Base-by-base conservation (phyloP, 2,329 filamentous ascomycete species). In the Esteya vermicola region DNA sequence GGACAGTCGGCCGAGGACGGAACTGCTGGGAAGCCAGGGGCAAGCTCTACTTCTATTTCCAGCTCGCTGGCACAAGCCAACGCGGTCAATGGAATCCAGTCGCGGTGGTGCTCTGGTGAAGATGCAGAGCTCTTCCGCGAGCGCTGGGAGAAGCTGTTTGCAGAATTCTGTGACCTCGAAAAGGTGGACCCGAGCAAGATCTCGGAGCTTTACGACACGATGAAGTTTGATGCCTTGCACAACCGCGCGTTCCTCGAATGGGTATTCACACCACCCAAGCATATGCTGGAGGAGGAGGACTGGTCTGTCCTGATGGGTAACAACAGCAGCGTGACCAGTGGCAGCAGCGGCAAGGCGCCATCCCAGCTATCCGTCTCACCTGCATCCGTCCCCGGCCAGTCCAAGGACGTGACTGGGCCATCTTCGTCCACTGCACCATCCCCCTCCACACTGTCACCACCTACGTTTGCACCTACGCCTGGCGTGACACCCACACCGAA, bases 111-210 rank as follows among this genome's bases (percentile, higher is more conserved):
- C 56, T 93, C 85, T 48, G 88, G 88, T 23, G 91, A 98, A 61
- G 91, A 96, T 52, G 78, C 89, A 0, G 85, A 93, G 49, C 68
- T 98, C 2, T 98, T 98, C 67, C 84, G 82, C 49, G 91, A 98
- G 58, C 76, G 91, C 23, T 98, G 91, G 91, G 91, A 96, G 62
- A 98, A 98, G 63, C 72, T 98, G 2, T 98, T 98, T 60, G 76
- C 80, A 36, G 91, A 98, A 55, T 98, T 98, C 53, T 91, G 83
- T 48, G 93, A 98, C 57, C 81, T 84, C 1, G 91, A 98, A 53
- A 98, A 98, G 64, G 86, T 96, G 16, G 91, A 98, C 58, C 93
- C 93, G 16, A 94, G 88, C 67, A 98, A 98, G 64, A 89, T 98
- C 46, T 95, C 86, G 6, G 91, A 98, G 62, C 72, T 98, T 3